These are phyloP conservation scores for Zygosaccharomyces bailii DNA, from an alignment of 805 yeast genomes.

Conservation along the genomic window DNA sequence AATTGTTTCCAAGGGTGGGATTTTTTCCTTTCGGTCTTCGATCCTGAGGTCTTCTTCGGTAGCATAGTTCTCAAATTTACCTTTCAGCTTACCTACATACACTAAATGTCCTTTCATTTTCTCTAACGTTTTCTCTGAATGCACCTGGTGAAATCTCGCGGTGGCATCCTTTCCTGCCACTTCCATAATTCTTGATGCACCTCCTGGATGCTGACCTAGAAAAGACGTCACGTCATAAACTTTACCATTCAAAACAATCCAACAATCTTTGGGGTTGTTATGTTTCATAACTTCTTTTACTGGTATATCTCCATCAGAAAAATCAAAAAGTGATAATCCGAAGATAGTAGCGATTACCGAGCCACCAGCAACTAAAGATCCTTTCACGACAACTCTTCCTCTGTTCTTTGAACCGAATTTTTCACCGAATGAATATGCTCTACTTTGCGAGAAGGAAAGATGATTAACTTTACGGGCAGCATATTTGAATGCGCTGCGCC, in stretches of 20 bases:
- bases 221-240: conserved; percentile 83
- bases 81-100: conserved; percentile 19
- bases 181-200: conserved; percentile 66
- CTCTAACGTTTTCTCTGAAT: conserved; percentile 27
- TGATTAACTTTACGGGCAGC: too few relatives aligned
- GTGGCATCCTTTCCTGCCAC: conserved; percentile 87
- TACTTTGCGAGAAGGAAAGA: too few relatives aligned
- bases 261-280: conserved; percentile 57
- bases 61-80: conserved; percentile 12
- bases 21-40: conserved; percentile 11
- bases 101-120: conserved; percentile 17
- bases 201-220: conserved; percentile 83
- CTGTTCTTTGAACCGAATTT: too few relatives aligned
- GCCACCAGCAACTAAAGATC: conserved; percentile 15
- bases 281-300: conserved; percentile 46
- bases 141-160: conserved; percentile 37
- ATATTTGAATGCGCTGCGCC: too few relatives aligned
- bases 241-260: conserved; percentile 74
- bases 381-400: too few relatives aligned
- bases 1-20: conserved; percentile 36
- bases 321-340: conserved; percentile 10
- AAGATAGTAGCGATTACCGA: conserved; percentile 13
- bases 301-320: conserved; percentile 13
- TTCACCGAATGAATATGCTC: too few relatives aligned
- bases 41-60: conserved; percentile 21